Conservation (phyloP, 2,329 filamentous ascomycete genomes). For the Exophiala viscosa region DNA sequence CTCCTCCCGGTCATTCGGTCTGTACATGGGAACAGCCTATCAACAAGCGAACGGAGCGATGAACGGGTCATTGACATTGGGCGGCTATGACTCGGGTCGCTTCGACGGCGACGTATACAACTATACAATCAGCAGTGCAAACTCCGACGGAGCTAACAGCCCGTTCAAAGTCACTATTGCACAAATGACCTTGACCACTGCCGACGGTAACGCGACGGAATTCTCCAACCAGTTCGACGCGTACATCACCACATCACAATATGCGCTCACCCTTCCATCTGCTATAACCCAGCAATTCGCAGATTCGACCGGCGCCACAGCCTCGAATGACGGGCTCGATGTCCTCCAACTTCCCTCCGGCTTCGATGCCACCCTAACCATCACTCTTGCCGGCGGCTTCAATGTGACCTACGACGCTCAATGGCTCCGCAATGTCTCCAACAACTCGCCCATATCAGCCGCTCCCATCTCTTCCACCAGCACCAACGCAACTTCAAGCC, state of each 20-base stretch:
- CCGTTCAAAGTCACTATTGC: conserved; percentile 39
- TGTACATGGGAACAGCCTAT: conserved; percentile 43
- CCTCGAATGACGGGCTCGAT: conserved; percentile 21
- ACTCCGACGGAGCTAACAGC: conserved; percentile 31
- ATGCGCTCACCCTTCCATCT: conserved; percentile 40
- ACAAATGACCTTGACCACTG: conserved; percentile 37
- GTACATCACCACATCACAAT: conserved; percentile 42
- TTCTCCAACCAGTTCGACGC: conserved; percentile 38
- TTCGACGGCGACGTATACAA: conserved; percentile 36
- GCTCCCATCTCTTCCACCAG: conserved; percentile 28
- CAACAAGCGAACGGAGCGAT: conserved; percentile 39
- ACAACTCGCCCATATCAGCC: conserved; percentile 28
- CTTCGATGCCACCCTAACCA: conserved; percentile 40
- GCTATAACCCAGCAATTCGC: conserved; percentile 41
- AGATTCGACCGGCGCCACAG: conserved; percentile 31
- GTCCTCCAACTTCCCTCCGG: conserved; percentile 35
- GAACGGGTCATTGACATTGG: conserved; percentile 43
- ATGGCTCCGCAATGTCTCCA: conserved; percentile 34
- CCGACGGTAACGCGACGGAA: conserved; percentile 17
- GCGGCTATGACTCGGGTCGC: conserved; percentile 44
- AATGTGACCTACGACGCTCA: conserved; percentile 38
- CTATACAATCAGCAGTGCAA: conserved; percentile 26
- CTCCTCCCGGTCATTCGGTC: conserved; percentile 39
- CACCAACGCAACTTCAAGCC: conserved; percentile 28
- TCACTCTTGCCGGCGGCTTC: conserved; percentile 40